Evolutionary conservation across 2,329 filamentous ascomycete genomes (phyloP), one percentile per base, ranked within the genome.

Genomic region (Nigrograna mackinnonii): DNA sequence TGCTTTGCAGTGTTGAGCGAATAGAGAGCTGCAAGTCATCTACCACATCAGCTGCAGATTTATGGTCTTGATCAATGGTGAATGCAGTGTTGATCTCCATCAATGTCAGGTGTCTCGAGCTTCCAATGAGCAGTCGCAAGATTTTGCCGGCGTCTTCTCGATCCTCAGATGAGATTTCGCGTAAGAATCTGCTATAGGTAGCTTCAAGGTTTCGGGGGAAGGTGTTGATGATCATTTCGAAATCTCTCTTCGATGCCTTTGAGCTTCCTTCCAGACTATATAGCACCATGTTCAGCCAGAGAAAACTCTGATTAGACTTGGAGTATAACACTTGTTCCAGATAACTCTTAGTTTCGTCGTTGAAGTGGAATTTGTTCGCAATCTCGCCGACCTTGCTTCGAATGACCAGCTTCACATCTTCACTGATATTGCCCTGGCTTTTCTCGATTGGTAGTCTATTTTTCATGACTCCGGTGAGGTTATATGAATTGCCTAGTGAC

Each of bases 221-320:
- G 11, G 46, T 48, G 22, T 59, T 48, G 39, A 70, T 52, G 22
- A 70, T 66, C 16, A 31, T 35, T 39, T 55, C 30, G 28, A 55
- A 52, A 17, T 52, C 47, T 30, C 28, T 51, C 39, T 50, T 51
- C 7, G 50, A 54, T 5, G 48, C 33, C 28, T 16, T 28, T 24
- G 34, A 46, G 46, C 35, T 60, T 37, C 49, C 54, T 40, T 72
- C 67, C 2, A 72, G 44, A 3, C 54, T 50, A n/a, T 57, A 39
- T 16, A 72, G 58, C 6, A 70, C 66, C 26, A 71, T 60, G 17
- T 60, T 61, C 16, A 68, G 54, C 69, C 68, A 73, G 2, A 73
- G 60, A 47, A 73, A 73, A 2, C 57, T 68, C 22, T 61, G 48
- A 36, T 68, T 65, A 16, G 67, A 58, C 39, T 64, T 67, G 2